These are phyloP conservation scores for Rubus idaeus DNA, from an alignment of 306 rosid genomes.

Conservation along the genomic window DNA sequence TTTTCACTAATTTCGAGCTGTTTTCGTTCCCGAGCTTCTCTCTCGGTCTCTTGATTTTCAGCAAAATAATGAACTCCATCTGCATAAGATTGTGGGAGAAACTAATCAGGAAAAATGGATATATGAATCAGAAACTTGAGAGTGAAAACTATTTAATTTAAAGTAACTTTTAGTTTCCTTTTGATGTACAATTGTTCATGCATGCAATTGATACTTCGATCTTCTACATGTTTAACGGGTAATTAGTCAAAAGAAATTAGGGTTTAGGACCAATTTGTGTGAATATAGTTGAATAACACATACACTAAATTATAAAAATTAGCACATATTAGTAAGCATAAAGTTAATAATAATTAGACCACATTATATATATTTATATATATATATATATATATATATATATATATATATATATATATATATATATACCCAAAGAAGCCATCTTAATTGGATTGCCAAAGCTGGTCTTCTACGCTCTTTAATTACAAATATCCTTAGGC, in stretches of 20 bases:
- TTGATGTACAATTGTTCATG: not conserved
- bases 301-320: not conserved
- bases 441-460: not conserved
- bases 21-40: not conserved
- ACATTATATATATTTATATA: no score
- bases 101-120: not conserved
- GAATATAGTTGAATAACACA: not conserved
- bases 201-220: not conserved
- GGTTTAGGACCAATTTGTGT: not conserved
- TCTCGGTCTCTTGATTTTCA: not conserved
- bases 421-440: not conserved
- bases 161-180: not conserved
- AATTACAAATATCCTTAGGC: not conserved
- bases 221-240: not conserved
- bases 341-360: not conserved
- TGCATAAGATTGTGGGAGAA: not conserved
- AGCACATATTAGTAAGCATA: not conserved
- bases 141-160: not conserved
- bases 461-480: not conserved
- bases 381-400: no score
- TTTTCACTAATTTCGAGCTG: not conserved
- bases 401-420: no score
- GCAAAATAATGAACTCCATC: no score
- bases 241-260: not conserved
- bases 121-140: not conserved